Percentiles rank a stretch among this genome's conserved stretches.
phyloP scores from a whole-genome alignment of 2,329 filamentous ascomycete genomes.

The Aspergillus viridinutans region DNA sequence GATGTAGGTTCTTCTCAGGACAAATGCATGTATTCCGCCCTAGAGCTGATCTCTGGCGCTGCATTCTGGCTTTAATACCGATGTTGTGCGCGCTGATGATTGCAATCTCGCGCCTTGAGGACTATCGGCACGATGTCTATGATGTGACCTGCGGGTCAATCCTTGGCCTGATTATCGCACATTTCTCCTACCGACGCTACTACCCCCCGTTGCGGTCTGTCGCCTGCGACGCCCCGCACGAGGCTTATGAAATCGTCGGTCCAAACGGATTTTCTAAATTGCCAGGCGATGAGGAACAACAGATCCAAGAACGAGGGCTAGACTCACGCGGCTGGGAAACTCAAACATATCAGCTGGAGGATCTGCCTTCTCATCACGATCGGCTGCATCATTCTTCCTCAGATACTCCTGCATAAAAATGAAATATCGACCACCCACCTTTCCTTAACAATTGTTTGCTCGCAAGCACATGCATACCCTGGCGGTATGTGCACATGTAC shows the following conservation, averaged over 20 bases:
- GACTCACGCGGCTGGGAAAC: conserved; percentile 9
- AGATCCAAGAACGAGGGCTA: conserved; percentile 13
- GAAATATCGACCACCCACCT: neutral
- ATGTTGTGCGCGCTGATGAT: conserved; percentile 56
- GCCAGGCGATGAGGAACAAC: conserved; percentile 31
- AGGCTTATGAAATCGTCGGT: conserved; percentile 19
- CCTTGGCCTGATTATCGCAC: conserved; percentile 53
- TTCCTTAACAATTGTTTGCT: neutral
- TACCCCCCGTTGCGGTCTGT: conserved; percentile 51
- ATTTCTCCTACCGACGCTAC: conserved; percentile 58
- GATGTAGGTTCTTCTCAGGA: conserved; percentile 42
- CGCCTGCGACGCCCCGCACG: conserved; percentile 51
- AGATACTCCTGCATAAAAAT: neutral
- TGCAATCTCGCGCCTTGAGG: conserved; percentile 58
- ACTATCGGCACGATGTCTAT: conserved; percentile 62
- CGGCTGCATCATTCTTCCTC: conserved; percentile 1
- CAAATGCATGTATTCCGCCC: conserved; percentile 59
- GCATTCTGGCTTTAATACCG: conserved; percentile 53
- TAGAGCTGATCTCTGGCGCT: conserved; percentile 52
- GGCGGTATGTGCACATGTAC: neutral
- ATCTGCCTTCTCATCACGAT: conserved; percentile 9
- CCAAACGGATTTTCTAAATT: conserved; percentile 28
- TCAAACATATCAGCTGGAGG: conserved; percentile 23
- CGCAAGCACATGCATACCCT: neutral
- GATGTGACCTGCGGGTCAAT: conserved; percentile 56